Evolutionary conservation across 768 basidiomycete genomes (phyloP), one percentile per base, ranked within the genome.

Genomic region (Hypholoma sublateritium): DNA sequence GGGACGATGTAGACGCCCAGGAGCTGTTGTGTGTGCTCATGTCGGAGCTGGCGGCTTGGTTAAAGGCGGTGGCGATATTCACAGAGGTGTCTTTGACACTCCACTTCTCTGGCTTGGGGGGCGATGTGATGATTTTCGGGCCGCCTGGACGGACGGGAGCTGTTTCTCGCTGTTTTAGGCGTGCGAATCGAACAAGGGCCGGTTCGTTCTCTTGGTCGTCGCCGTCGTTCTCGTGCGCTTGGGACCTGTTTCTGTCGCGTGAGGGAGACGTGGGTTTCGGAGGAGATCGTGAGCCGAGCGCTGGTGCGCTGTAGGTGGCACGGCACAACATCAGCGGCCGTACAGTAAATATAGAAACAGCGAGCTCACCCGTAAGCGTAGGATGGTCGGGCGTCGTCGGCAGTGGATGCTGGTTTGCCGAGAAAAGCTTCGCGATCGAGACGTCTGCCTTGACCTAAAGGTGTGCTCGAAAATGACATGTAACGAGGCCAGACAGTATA

Each of bases 381-480:
- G 5, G 87, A 88, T 3, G 81, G 71, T 21, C 85, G 71, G 22
- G 78, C 74, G 48, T 73, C 72, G 61, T 67, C 70, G 49, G 62
- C 69, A 63, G 62, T 72, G 17, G 72, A 71, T 51, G 71, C 68
- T 56, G 72, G 72, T 77, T 88, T 89, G 58, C 85, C 86, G 70
- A 90, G 83, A 68, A 93, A 91, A 50, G 88, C 80, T 70, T 78
- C 77, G 70, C 87, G 89, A 81, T 91, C 89, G 70, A 91, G 84
- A 77, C 90, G 86, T 81, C 89, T 88, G 78, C 86, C 87, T 85
- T 90, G 87, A 75, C 86, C 87, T 63, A 91, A 74, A 56, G 90
- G 88, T 70, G 90, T 91, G 72, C 85, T 81, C 70, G 88, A 81
- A 85, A 93, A 93, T 74, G 89, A 91, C 90, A 93, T 93, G 80